phyloP scores from a whole-genome alignment of 1,139 yeast genomes.

The Pichia sp. region DNA sequence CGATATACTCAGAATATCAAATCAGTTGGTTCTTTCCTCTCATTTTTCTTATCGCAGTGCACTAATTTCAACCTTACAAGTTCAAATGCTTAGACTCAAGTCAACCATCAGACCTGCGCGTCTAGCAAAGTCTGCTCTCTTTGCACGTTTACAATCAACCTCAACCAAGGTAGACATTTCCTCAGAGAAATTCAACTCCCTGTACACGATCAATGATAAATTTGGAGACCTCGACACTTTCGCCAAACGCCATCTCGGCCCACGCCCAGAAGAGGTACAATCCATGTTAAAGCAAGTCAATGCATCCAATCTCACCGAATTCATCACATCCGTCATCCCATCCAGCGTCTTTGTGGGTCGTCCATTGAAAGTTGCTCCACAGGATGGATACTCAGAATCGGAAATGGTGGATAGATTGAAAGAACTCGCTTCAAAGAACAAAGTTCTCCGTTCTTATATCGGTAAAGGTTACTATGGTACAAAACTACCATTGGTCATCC shows the following conservation, averaged over 20 bases:
- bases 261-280: slow-evolving; percentile 54
- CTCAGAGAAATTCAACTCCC: slow-evolving; percentile 34
- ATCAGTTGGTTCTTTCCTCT: no score
- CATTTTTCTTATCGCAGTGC: no score
- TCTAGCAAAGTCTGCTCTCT: background rate
- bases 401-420: slow-evolving; percentile 68
- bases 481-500: slow-evolving; percentile 82
- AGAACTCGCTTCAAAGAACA: slow-evolving; percentile 68
- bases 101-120: slow-evolving; percentile 5
- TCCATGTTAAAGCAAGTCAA: slow-evolving; percentile 64
- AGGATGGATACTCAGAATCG: slow-evolving; percentile 70
- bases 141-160: slow-evolving; percentile 13
- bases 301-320: slow-evolving; percentile 58
- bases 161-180: slow-evolving; percentile 39
- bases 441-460: slow-evolving; percentile 62
- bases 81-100: slow-evolving; percentile 8
- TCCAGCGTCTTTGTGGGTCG: slow-evolving; percentile 64
- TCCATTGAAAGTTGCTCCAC: slow-evolving; percentile 55
- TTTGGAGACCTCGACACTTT: slow-evolving; percentile 59
- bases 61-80: no score
- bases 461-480: slow-evolving; percentile 97
- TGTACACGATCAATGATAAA: slow-evolving; percentile 32
- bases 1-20: no score
- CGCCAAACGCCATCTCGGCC: slow-evolving; percentile 88
- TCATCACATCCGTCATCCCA: slow-evolving; percentile 72